These are phyloP conservation scores for Venturia carpophila DNA, from an alignment of 2,329 filamentous ascomycete species.

Conservation along the genomic window DNA sequence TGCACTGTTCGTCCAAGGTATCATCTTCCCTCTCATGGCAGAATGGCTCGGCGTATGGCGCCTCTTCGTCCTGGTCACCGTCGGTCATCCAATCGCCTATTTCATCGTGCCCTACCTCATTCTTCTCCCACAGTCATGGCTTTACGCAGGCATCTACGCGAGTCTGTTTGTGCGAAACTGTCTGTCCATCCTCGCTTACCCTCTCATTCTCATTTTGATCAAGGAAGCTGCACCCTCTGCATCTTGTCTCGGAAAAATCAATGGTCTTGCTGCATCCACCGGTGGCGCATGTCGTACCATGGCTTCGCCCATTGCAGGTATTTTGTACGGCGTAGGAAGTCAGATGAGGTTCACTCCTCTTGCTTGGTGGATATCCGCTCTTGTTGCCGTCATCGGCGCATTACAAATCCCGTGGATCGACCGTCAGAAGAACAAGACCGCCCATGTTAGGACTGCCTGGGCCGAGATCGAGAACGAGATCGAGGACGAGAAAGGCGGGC, in stretches of 20 bases:
- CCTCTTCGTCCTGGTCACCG: conserved; percentile 56
- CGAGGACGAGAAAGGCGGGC: background rate
- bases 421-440: conserved; percentile 38
- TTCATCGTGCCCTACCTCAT: conserved; percentile 61
- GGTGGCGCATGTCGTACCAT: conserved; percentile 65
- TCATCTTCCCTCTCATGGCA: conserved; percentile 60
- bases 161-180: conserved; percentile 38
- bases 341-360: conserved; percentile 51
- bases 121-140: conserved; percentile 45
- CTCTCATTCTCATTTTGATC: conserved; percentile 39
- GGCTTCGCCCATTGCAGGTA: conserved; percentile 59
- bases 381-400: conserved; percentile 49
- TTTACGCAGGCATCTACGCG: conserved; percentile 58
- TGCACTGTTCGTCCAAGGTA: conserved; percentile 63
- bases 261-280: conserved; percentile 62
- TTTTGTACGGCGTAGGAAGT: conserved; percentile 56
- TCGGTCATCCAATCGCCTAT: conserved; percentile 60
- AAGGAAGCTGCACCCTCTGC: conserved; percentile 62
- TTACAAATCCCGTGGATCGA: conserved; percentile 50
- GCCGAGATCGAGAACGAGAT: background rate
- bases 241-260: conserved; percentile 59
- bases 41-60: conserved; percentile 59
- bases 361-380: conserved; percentile 53
- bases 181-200: conserved; percentile 20
- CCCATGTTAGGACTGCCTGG: conserved; percentile 30